phyloP scores from a whole-genome alignment of 225 moss, liverwort and hornwort genomes.

The Asterella californica region DNA sequence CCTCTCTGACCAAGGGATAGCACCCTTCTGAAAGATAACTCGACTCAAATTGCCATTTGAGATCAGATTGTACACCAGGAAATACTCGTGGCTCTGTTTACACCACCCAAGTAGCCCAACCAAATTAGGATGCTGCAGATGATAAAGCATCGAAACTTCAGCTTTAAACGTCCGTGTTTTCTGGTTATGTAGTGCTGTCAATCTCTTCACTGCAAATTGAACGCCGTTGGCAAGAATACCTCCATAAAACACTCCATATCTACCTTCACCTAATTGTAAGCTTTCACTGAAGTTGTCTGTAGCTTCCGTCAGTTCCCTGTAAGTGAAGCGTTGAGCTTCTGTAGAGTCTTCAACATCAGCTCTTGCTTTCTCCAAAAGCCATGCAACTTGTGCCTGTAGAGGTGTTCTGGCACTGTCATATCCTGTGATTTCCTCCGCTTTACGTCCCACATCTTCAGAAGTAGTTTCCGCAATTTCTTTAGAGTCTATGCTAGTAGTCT shows the following conservation, averaged over 20 bases:
- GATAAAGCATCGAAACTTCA: slow-evolving; percentile 25
- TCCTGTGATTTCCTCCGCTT: neutral
- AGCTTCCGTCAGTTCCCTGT: slow-evolving; percentile 40
- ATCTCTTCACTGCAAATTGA: slow-evolving; percentile 22
- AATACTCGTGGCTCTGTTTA: neutral
- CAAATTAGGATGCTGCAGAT: slow-evolving; percentile 30
- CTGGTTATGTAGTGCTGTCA: neutral
- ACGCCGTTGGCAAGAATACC: slow-evolving; percentile 4
- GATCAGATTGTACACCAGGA: slow-evolving; percentile 12
- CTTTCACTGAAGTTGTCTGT: slow-evolving; percentile 28
- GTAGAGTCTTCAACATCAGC: slow-evolving; percentile 19
- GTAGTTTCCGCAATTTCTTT: neutral
- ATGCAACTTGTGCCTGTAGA: slow-evolving; percentile 26
- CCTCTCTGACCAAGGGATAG: slow-evolving; percentile 15
- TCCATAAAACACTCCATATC: slow-evolving; percentile 13
- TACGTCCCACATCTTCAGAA: neutral
- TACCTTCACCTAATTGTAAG: slow-evolving; percentile 20
- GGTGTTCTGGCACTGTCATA: neutral
- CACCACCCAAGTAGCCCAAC: slow-evolving; percentile 33
- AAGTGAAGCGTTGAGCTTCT: slow-evolving; percentile 31
- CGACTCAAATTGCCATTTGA: slow-evolving; percentile 4
- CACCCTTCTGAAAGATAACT: neutral
- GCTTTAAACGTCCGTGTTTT: slow-evolving; percentile 19
- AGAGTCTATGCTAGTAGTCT: slow-evolving; percentile 1
- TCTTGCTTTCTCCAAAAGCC: slow-evolving; percentile 18